These are phyloP conservation scores for Ceratocystis albifundus DNA, from an alignment of 2,329 filamentous ascomycete species.

Conservation along the genomic window DNA sequence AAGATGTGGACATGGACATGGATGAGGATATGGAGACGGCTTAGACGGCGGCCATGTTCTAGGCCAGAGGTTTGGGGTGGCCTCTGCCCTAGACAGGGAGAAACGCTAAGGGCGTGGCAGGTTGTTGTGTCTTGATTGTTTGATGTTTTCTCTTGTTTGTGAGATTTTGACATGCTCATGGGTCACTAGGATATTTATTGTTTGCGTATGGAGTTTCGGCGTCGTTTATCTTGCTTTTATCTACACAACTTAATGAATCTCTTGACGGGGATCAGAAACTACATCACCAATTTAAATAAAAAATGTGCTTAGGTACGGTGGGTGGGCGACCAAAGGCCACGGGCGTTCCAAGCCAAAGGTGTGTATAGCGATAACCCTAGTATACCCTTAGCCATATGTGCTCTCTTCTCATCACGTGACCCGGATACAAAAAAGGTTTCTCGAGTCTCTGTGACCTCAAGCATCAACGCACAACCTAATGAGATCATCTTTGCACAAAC, in stretches of 20 bases:
- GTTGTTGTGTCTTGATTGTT: neutral
- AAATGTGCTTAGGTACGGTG: no score
- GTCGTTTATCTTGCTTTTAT: slow-evolving; percentile 2
- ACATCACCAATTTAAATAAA: no score
- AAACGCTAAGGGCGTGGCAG: neutral
- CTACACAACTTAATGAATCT: no score
- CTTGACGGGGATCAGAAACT: no score
- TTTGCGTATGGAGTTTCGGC: slow-evolving; percentile 19
- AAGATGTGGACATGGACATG: slow-evolving; percentile 44
- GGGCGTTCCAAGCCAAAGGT: no score
- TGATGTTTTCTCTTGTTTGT: slow-evolving; percentile 12
- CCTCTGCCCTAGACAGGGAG: neutral
- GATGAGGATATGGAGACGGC: slow-evolving; percentile 37
- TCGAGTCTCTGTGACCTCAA: neutral
- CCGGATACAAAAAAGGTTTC: neutral
- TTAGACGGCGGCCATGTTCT: neutral
- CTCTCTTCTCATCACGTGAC: neutral
- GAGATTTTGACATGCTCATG: neutral
- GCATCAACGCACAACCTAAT: neutral
- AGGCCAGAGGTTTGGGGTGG: neutral
- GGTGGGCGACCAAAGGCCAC: no score
- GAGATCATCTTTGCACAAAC: neutral
- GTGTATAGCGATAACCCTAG: no score
- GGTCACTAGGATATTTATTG: slow-evolving; percentile 4
- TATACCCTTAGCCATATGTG: accelerated